Base-by-base conservation (phyloP, 768 basidiomycete genomes). In the Tephrocybe rancida region DNA sequence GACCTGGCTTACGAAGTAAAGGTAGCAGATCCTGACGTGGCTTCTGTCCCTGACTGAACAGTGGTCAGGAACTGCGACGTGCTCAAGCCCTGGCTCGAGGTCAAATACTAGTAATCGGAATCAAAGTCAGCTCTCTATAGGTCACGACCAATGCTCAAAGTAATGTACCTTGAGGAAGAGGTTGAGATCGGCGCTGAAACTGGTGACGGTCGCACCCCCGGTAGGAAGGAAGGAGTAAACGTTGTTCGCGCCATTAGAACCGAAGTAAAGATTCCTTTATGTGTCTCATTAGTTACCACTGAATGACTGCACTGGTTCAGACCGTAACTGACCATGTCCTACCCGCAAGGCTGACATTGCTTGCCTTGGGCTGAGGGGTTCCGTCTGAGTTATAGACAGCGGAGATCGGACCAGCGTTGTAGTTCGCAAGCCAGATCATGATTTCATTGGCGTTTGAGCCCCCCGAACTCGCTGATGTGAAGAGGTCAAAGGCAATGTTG, bases 351-450 rank as follows among this genome's bases (percentile, higher is more conserved):
- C 60, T 60, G 41, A 87, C 56, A 55, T 70, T 71, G 54, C 68
- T 74, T 10, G 69, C 78, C 18, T 78, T 69, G 32, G 85, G 75
- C 24, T 71, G 61, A 1, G 85, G 73, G 3, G 73, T 64, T 3
- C 85, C 85, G 16, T 69, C 48, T 0, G 74, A 65, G 61, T 68
- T 67, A 63, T 84, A 87, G 0, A 57, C 18, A 18, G 70, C 66
- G 13, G 82, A 82, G 55, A 87, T 85, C 1, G 86, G 86, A 2
- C 76, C 76, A 3, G 84, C 78, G 57, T 80, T 79, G 70, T 66
- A 75, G 60, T 79, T 82, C 0, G 74, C 84, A 13, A 86, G 76
- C 86, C 86, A 87, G 54, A 88, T 67, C 86, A 88, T 88, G 59
- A 86, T 74, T 54, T 78, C 77, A 50, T 76, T 76, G 25, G 67